Evolutionary conservation across 2,329 filamentous ascomycete species (phyloP).

Genomic region (Fusarium chuoi): DNA sequence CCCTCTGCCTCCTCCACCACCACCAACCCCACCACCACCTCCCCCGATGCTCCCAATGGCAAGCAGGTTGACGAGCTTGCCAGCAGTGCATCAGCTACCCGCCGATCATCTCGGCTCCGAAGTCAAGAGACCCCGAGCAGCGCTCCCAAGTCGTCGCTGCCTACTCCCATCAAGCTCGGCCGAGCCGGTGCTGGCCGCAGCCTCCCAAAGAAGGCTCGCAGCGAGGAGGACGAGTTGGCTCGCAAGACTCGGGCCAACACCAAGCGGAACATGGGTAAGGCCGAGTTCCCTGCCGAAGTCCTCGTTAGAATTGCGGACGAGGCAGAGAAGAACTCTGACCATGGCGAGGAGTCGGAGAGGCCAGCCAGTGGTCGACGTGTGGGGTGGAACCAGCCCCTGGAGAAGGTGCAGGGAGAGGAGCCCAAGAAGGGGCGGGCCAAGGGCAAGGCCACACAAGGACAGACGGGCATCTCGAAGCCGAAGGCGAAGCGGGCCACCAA

Average conservation of each 20-base stretch:
- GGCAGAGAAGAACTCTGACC: slow-evolving; percentile 36
- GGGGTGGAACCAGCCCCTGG: slow-evolving; percentile 50
- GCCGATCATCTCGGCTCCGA: slow-evolving; percentile 50
- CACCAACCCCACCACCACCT: background rate
- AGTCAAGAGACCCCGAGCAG: slow-evolving; percentile 24
- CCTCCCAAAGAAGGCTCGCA: slow-evolving; percentile 38
- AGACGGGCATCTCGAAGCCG: slow-evolving; percentile 48
- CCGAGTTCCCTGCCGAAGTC: slow-evolving; percentile 50
- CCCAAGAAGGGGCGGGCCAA: slow-evolving; percentile 42
- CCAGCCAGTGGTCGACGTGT: slow-evolving; percentile 40
- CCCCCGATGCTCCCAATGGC: background rate
- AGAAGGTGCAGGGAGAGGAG: slow-evolving; percentile 41
- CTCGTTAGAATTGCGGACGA: slow-evolving; percentile 45
- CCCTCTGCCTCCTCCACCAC: background rate
- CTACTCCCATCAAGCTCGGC: slow-evolving; percentile 48
- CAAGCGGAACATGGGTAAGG: slow-evolving; percentile 49
- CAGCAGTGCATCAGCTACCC: slow-evolving; percentile 23
- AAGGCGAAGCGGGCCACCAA: slow-evolving; percentile 44
- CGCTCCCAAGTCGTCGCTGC: slow-evolving; percentile 48
- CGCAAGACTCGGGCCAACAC: slow-evolving; percentile 51
- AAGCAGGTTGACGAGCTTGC: slow-evolving; percentile 26
- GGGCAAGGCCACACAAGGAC: slow-evolving; percentile 37
- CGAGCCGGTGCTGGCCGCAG: slow-evolving; percentile 42
- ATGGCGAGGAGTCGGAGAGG: slow-evolving; percentile 12
- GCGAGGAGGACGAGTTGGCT: slow-evolving; percentile 48